Base-by-base conservation (phyloP, 1,284 basidiomycete species). In the Hemileccinum hortonii region DNA sequence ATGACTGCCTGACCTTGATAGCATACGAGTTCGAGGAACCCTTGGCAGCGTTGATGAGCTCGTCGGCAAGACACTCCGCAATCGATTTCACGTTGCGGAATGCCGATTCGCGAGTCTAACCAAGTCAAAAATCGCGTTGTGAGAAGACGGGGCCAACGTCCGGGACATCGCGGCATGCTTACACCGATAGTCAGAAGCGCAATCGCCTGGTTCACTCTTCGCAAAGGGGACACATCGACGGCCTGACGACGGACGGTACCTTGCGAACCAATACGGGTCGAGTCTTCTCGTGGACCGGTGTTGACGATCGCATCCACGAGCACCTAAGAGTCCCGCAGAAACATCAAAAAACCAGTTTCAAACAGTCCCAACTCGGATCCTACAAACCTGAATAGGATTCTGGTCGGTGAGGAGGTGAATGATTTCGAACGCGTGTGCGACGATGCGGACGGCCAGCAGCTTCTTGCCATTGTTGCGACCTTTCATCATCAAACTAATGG, bases 381-480 rank as follows among this genome's bases (percentile, higher is more conserved):
- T 33, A 65, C 82, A 62, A 54, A 94, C 92, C 83, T 99, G 97
- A 74, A 99, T 94, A 61, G 97, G 97, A 85, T 99, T 99, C 79
- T 96, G 94, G 86, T 99, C 97, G 67, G 94, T 94, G 76, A 99
- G 92, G 72, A 99, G 93, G 84, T 99, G 91, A 78, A 99, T 97
- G 78, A 99, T 97, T 81, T 99, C 97, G 74, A 99, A 99, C 52
- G 97, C 93, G 78, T 99, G 97, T 59, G 94, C 92, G 67, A 99
- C 97, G 69, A 99, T 99, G 77, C 97, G 94, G 76, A 99, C 93
- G 67, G 97, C 90, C 79, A 99, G 82, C 74, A 98, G 88, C 81
- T 99, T 99, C 85, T 99, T 99, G 73, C 97, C 97, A 82, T 97
- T 99, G 90, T 99, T 99, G 77, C 97, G 94, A 63, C 97, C 97